A percentile compares a stretch with the other conserved stretches of the same genome.
Conservation (phyloP, 306 rosid species). For the Quercus suber region DNA sequence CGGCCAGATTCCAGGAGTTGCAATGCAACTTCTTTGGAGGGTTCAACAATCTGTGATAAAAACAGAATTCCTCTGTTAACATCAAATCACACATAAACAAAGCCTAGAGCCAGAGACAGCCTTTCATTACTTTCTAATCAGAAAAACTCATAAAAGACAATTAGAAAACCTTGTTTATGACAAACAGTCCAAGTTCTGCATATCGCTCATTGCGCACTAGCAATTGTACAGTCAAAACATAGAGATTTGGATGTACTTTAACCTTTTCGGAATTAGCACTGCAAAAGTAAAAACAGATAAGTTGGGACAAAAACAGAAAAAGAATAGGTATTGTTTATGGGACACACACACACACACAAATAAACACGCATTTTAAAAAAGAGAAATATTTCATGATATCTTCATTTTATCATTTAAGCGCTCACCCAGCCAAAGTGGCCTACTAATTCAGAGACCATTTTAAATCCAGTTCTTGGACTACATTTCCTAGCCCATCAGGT, state of each 20-base stretch:
- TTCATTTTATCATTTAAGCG: slow-evolving; percentile 12
- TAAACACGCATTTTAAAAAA: no score
- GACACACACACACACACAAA: neutral
- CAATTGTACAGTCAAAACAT: slow-evolving; percentile 70
- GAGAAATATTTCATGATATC: neutral
- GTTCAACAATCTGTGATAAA: slow-evolving; percentile 71
- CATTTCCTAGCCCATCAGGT: slow-evolving; percentile 9
- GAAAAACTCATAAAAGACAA: slow-evolving; percentile 1
- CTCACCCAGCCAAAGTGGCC: slow-evolving; percentile 10
- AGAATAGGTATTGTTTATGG: neutral
- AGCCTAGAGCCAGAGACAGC: neutral
- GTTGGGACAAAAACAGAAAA: slow-evolving; percentile 5
- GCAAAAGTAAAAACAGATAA: slow-evolving; percentile 32
- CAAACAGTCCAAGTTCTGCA: slow-evolving; percentile 80
- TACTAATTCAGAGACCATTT: slow-evolving; percentile 8
- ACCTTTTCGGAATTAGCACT: slow-evolving; percentile 79
- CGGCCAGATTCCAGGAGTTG: slow-evolving; percentile 93
- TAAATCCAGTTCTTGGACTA: slow-evolving; percentile 1
- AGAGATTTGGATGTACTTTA: slow-evolving; percentile 62
- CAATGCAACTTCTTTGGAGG: slow-evolving; percentile 90
- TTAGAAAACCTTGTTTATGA: slow-evolving; percentile 69
- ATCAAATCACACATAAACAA: slow-evolving; percentile 24
- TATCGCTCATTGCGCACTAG: slow-evolving; percentile 76
- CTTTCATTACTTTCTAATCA: neutral
- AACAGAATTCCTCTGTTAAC: slow-evolving; percentile 17